Evolutionary conservation across 768 basidiomycete genomes (phyloP).

Genomic region (Pleurotus ostreatus): DNA sequence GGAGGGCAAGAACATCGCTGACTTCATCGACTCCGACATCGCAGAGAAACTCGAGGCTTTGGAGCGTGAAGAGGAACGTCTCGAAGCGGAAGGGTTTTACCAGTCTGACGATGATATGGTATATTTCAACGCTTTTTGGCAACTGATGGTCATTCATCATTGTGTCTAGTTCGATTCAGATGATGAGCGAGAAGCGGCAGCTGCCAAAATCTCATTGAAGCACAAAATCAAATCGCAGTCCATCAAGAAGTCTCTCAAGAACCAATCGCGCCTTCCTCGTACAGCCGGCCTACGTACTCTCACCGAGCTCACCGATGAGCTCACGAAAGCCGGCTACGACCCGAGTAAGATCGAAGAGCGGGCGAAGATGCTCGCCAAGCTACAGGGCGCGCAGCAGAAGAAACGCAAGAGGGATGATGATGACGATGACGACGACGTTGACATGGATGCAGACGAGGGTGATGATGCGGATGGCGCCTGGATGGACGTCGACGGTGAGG

Average conservation of each 20-base stretch:
- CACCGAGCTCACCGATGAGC: constrained; percentile 72
- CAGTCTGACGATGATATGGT: constrained; percentile 87
- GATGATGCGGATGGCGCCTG: constrained; percentile 44
- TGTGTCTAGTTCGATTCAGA: constrained; percentile 53
- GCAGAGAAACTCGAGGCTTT: constrained; percentile 95
- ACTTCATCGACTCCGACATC: constrained; percentile 98
- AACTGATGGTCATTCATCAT: neutral
- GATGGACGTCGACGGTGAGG: constrained; percentile 55
- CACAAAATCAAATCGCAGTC: constrained; percentile 71
- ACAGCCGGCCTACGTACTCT: constrained; percentile 68
- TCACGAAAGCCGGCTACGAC: constrained; percentile 89
- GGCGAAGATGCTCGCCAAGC: constrained; percentile 79
- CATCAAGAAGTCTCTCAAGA: constrained; percentile 85
- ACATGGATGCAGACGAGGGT: constrained; percentile 39
- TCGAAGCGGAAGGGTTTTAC: constrained; percentile 95
- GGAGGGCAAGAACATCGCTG: constrained; percentile 98
- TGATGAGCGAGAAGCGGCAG: constrained; percentile 76
- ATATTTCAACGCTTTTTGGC: constrained; percentile 18
- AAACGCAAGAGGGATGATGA: constrained; percentile 64
- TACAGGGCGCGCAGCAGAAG: constrained; percentile 64
- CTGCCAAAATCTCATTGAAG: constrained; percentile 52
- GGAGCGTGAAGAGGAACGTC: constrained; percentile 91
- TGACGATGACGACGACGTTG: constrained; percentile 59
- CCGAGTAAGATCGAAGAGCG: constrained; percentile 85
- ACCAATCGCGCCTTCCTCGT: constrained; percentile 73